A percentile compares a stretch with the other conserved stretches of the same genome.
These are phyloP conservation scores for Fusarium chuoi DNA, from an alignment of 2,329 filamentous ascomycete species.

Conservation along the genomic window DNA sequence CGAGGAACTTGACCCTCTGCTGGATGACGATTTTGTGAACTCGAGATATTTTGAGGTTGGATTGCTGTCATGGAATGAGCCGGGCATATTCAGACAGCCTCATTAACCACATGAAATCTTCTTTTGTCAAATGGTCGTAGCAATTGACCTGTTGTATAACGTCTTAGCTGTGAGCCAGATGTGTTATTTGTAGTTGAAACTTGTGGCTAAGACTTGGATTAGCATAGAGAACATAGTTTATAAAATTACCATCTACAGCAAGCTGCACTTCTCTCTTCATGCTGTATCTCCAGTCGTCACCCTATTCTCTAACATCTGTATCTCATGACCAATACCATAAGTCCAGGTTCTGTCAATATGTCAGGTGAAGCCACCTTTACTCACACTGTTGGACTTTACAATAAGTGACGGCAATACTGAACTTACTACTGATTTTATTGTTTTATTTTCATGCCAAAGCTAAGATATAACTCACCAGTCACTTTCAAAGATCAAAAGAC, in stretches of 20 bases:
- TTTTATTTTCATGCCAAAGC: rapidly evolving
- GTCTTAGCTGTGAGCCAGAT: too few species aligned
- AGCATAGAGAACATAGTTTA: too few species aligned
- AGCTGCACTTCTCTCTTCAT: rapidly evolving
- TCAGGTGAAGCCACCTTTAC: not conserved
- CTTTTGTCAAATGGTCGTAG: too few species aligned
- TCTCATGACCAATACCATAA: too few species aligned
- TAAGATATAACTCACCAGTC: rapidly evolving
- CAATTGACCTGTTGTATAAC: too few species aligned
- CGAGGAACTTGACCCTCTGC: rapidly evolving
- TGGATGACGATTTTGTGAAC: not conserved
- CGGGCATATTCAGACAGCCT: not conserved
- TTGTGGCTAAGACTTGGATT: too few species aligned
- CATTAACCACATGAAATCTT: not conserved
- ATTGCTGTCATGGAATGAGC: not conserved
- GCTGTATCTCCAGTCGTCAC: rapidly evolving
- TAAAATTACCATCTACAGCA: not conserved
- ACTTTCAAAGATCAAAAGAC: too few species aligned
- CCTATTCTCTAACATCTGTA: not conserved
- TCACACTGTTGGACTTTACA: rapidly evolving
- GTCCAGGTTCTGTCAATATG: not conserved
- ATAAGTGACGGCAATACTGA: rapidly evolving
- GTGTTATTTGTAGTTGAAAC: too few species aligned
- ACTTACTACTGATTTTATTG: not conserved
- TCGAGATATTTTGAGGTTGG: not conserved